Evolutionary conservation across 2,329 filamentous ascomycete species (phyloP), one percentile per base, ranked within the genome.

Genomic region (Cercospora citrullina): DNA sequence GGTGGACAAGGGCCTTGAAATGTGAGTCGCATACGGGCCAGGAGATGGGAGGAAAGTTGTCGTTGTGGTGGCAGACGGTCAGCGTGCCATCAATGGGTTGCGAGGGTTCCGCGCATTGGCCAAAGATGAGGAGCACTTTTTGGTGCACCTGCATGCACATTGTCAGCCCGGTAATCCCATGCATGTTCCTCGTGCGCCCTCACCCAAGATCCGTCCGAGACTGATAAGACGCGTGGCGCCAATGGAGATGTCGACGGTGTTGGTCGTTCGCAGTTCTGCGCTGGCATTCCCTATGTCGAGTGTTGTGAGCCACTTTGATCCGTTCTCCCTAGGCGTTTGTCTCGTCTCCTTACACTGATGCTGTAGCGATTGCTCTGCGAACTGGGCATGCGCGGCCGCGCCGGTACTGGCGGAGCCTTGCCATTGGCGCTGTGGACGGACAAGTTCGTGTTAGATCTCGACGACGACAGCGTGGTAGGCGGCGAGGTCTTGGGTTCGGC

Each of bases 1-100:
- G 87, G 79, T 97, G 93, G 9, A 97, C 86, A 31, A 98, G 84
- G 5, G 91, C 91, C 81, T 98, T 98, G 85, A 97, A 98, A 78
- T 94, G 89, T 3, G 92, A 96, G 71, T 93, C 90, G 77, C 85
- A 90, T 10, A 97, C 94, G 1, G 94, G 94, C 94, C 94, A 98
- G 72, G 85, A 86, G 12, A 89, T 91, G 0, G 91, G 83, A 6
- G 94, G 94, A 77, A 97, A 97, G 69, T 83, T 88, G 78, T 96
- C 93, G 79, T 97, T 91, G 73, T 93, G 87, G 75, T 95, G 91
- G 75, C 86, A 90, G 69, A 97, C 87, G 2, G 89, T 93, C 61
- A 98, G 76, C 31, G 83, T 90, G 72, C 95, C 95, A 76, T 97
- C 93, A 68, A 96, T 80, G 63, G 87, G 83, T 76, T 87, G 87